A percentile compares a stretch with the other conserved stretches of the same genome.
Evolutionary conservation across 2,329 filamentous ascomycete genomes (phyloP).

Genomic region (Alternaria viburni): DNA sequence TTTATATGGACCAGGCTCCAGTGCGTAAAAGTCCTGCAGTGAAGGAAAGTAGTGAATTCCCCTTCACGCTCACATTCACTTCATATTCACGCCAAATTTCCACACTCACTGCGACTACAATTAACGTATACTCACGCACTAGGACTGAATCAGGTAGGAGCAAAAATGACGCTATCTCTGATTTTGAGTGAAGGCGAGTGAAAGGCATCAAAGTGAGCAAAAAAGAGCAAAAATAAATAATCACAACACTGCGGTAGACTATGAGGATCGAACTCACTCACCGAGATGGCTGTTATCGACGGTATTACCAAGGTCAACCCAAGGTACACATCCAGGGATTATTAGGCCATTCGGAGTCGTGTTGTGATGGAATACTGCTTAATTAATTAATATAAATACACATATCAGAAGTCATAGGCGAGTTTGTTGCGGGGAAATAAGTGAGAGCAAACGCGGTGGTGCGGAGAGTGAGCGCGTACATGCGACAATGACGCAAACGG

Average conservation of each 20-base stretch:
- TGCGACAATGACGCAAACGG: background rate
- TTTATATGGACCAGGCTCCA: background rate
- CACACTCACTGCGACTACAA: background rate
- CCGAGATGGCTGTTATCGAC: background rate
- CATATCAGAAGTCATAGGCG: background rate
- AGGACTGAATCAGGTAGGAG: background rate
- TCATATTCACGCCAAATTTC: rapidly evolving
- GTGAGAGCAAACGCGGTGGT: background rate
- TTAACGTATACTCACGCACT: background rate
- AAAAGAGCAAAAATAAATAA: background rate
- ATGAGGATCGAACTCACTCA: background rate
- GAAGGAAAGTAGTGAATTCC: background rate
- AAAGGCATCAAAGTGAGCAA: background rate
- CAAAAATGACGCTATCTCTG: background rate
- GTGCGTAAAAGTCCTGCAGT: background rate
- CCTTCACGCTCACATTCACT: background rate
- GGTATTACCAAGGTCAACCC: background rate
- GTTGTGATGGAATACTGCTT: background rate
- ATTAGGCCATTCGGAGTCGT: background rate
- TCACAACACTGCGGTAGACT: background rate
- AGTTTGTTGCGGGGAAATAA: background rate
- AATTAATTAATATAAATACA: background rate
- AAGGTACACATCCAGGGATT: background rate
- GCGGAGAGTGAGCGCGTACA: background rate
- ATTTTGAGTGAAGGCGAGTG: background rate